Conservation (phyloP, 768 basidiomycete genomes). For the Pulveroboletus sp. region DNA sequence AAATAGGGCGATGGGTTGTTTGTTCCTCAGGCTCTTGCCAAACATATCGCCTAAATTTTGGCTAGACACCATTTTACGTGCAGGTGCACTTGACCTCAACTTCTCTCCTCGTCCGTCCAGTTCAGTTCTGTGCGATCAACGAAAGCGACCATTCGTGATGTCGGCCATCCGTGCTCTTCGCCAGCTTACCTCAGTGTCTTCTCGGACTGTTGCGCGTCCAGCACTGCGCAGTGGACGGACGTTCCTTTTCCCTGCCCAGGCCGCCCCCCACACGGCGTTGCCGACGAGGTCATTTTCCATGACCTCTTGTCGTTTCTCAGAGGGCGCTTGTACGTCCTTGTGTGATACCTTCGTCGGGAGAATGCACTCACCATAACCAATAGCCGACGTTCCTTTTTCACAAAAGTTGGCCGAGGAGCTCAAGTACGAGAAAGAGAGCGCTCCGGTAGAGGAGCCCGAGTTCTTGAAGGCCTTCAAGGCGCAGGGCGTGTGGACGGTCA, state of each 20-base stretch:
- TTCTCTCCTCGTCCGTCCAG: not conserved
- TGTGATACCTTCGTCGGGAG: no score
- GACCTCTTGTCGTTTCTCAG: constrained; percentile 36
- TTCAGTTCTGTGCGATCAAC: not conserved
- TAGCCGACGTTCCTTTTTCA: constrained; percentile 71
- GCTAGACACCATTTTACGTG: not conserved
- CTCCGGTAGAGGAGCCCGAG: constrained; percentile 49
- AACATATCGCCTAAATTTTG: constrained; percentile 30
- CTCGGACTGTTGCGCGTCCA: constrained; percentile 31
- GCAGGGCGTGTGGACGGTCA: constrained; percentile 74
- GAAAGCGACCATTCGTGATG: constrained; percentile 36
- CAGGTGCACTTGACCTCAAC: not conserved
- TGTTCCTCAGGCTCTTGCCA: constrained; percentile 30
- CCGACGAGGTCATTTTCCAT: constrained; percentile 38
- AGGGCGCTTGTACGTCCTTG: constrained; percentile 39
- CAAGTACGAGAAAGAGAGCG: constrained; percentile 73
- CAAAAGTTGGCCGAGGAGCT: constrained; percentile 80
- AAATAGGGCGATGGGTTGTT: constrained; percentile 22
- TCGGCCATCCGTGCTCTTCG: constrained; percentile 60
- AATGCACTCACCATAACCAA: not conserved
- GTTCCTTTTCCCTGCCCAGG: constrained; percentile 10
- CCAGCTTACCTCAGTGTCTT: constrained; percentile 45
- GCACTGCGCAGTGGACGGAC: constrained; percentile 22
- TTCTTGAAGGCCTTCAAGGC: constrained; percentile 73
- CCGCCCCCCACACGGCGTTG: constrained; percentile 13